A percentile compares a stretch with the other conserved stretches of the same genome.
Conservation (phyloP, 805 yeast genomes). For the Suhomyces pyralidae region DNA sequence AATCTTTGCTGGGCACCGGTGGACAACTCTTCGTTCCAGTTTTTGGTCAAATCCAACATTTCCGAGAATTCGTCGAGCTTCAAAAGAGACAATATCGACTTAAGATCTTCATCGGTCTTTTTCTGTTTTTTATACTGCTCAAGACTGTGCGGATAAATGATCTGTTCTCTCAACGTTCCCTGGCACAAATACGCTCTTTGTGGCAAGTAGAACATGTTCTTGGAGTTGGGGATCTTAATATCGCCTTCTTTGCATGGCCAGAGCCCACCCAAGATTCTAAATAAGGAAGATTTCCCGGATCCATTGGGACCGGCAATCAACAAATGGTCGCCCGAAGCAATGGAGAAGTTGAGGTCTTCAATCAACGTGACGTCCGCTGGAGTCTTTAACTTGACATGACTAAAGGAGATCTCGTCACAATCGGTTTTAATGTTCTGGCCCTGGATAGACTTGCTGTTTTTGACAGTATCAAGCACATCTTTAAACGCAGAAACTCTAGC, state of each 20-base stretch:
- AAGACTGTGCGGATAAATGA: slow-evolving; percentile 79
- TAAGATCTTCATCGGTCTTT: slow-evolving; percentile 49
- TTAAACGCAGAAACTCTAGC: slow-evolving; percentile 70
- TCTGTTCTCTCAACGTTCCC: slow-evolving; percentile 81
- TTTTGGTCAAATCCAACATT: slow-evolving; percentile 51
- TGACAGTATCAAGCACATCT: slow-evolving; percentile 50
- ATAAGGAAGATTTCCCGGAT: slow-evolving; percentile 90
- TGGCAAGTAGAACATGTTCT: slow-evolving; percentile 81
- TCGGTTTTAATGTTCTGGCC: slow-evolving; percentile 28
- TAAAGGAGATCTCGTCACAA: slow-evolving; percentile 61
- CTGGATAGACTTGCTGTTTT: slow-evolving; percentile 8
- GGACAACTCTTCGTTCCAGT: slow-evolving; percentile 87
- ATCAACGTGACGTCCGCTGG: slow-evolving; percentile 79
- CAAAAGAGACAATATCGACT: slow-evolving; percentile 52
- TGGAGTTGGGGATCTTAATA: slow-evolving; percentile 61
- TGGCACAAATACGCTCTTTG: slow-evolving; percentile 85
- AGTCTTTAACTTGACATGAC: slow-evolving; percentile 75
- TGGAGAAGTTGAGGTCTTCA: slow-evolving; percentile 61
- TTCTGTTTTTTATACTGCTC: slow-evolving; percentile 48
- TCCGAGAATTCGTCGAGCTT: slow-evolving; percentile 55
- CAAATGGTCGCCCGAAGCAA: slow-evolving; percentile 79
- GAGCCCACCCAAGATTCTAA: slow-evolving; percentile 85
- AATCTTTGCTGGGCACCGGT: slow-evolving; percentile 91
- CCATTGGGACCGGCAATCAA: slow-evolving; percentile 95
- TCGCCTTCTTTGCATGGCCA: slow-evolving; percentile 75